Evolutionary conservation across 768 basidiomycete species (phyloP), one percentile per base, ranked within the genome.

Genomic region (Mycena maculata): DNA sequence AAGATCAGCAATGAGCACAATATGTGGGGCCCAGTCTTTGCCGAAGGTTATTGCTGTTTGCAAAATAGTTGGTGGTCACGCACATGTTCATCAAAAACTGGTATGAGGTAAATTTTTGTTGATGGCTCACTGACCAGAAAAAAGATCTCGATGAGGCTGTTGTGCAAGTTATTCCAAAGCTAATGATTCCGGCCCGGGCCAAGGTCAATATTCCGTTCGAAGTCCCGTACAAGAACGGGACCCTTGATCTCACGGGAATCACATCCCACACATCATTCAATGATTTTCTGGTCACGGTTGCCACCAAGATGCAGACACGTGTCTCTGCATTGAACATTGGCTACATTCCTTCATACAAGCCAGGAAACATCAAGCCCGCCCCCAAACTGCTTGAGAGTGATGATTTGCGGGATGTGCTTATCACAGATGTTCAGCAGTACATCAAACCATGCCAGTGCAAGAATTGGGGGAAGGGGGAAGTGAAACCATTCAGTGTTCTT

Each of bases 381-480:
- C 63, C 63, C 1, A 65, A 65, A 30, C 10, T 56, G 10, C 36
- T 65, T 11, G 63, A 58, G 2, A 48, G 58, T 23, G 55, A 57
- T 1, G 47, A 47, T 1, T 23, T 8, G 2, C 58, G 49, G 55
- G 38, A 50, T 0, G 20, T 0, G 1, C 54, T 65, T 9, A 20
- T 65, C 18, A 60, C 15, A 30, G 25, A 16, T 13, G 27, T 1
- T 10, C 6, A 0, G 27, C 18, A 42, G 48, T 47, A 12, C 47
- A 36, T 39, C 38, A 53, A 13, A 54, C 53, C 28, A 50, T 62
- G 30, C n/a, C 5, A 53, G 33, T 6, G 7, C 13, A 56, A 44
- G 39, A 56, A 56, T 1, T 16, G 13, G 5, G 55, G 55, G 2
- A 56, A 56, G n/a, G 55, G 25, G 15, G 55, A 27, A 10, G 55